Base-by-base conservation (phyloP, 345 rosid genomes). In the Camelina laxa region DNA sequence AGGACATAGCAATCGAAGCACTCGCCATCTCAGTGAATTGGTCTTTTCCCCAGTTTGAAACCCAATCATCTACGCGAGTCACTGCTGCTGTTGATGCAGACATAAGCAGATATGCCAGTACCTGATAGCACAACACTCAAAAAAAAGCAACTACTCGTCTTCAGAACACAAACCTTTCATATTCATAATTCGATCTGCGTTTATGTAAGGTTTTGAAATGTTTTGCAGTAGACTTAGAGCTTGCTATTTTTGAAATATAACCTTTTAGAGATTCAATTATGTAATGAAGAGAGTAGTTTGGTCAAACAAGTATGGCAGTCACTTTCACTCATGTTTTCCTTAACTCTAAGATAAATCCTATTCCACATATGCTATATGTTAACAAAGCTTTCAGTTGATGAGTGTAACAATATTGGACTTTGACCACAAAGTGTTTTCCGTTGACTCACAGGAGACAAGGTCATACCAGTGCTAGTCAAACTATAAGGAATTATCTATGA, bases 41-140 rank as follows among this genome's bases (percentile, higher is more conserved):
- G 61, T 96, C 99, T 70, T 89, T 92, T 17, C 98, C 99, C 99
- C 99, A 96, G 69, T 92, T 96, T 11, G 97, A 82, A 54, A 89
- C 89, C 99, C 99, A 96, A 67, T 92, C 95, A 48, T 82, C 87
- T 13, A 91, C 95, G 5, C 98, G 85, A 7, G 96, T 96, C 2
- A 91, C 99, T 54, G 98, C 96, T 0, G 99, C 84, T 2, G 99
- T 91, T 55, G 99, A 79, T 2, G 94, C 92, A 5, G 93, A 89
- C 72, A 96, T 84, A 76, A 96, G 85, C 62, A 96, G 84, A 81
- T 96, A 96, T 53, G 97, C 96, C 68, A 96, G 78, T 66, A 83
- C 69, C 99, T 95, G 93, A 77, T 21, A 3, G 10, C 70, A 47
- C 27, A 47, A 20, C 11, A 38, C n/a, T n/a, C n/a, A n/a, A 42